Evolutionary conservation across 2,329 filamentous ascomycete genomes (phyloP), one percentile per base, ranked within the genome.

Genomic region (Emmonsiellopsis sp.): DNA sequence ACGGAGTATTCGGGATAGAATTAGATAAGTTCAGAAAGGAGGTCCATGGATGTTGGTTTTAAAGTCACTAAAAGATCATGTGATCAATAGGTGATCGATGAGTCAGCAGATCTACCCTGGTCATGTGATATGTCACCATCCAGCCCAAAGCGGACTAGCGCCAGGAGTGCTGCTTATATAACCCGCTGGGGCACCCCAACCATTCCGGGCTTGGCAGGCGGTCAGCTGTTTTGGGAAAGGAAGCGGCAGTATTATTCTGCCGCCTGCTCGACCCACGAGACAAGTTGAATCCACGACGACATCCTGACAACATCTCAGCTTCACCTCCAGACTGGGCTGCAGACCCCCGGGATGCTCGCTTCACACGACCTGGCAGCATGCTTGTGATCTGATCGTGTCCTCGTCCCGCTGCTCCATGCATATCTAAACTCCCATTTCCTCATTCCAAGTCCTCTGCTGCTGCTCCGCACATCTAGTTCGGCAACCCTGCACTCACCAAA

Each of bases 201-300:
- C 11, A 1, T 49, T 32, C 26, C 15, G n/a, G 35, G 15, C 48
- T 54, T 49, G 40, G 34, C 51, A 52, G 48, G 54, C 54, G 48
- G 54, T 51, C 42, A 51, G 34, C 51, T 50, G 48, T 16, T 50
- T 50, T 50, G 47, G 47, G 47, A n/a, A 20, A 15, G 30, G 47
- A 48, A 7, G 48, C 38, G 37, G 48, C 48, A 31, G 35, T 46
- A 46, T 46, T 1, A 8, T 42, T 8, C 40, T 16, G 13, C 30
- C 9, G 37, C 45, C 15, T 38, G 16, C 31, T 15, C 9, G 20
- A 11, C 45, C 34, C 45, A 32, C 31, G 45, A 47, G 31, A n/a
- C 4, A 8, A 34, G 2, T 37, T 37, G 2, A 37, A 38, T 49
- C 31, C 45, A 15, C 15, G 20, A 16, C 32, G 37, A 35, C 45